These are phyloP conservation scores for Colletotrichum musicola DNA, from an alignment of 2,329 filamentous ascomycete species.

Conservation along the genomic window DNA sequence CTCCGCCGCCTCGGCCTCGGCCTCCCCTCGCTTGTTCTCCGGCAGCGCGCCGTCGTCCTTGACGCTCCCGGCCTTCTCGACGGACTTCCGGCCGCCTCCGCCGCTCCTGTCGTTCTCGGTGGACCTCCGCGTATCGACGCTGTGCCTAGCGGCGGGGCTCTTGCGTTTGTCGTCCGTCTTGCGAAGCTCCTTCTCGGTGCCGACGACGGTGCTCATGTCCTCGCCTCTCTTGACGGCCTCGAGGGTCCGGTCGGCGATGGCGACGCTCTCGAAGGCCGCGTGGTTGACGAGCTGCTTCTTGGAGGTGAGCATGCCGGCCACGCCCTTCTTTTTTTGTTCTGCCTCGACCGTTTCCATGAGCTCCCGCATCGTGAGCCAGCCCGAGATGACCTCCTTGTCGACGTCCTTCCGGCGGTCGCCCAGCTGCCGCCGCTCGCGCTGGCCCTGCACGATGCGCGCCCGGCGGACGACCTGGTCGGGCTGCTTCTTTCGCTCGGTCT, in stretches of 20 bases:
- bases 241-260: constrained; percentile 59
- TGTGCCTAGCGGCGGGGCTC: constrained; percentile 28
- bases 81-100: constrained; percentile 11
- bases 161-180: constrained; percentile 40
- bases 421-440: constrained; percentile 57
- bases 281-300: constrained; percentile 55
- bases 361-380: constrained; percentile 57
- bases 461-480: constrained; percentile 67
- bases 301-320: constrained; percentile 48
- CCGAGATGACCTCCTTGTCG: constrained; percentile 50
- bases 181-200: constrained; percentile 41
- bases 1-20: constrained; percentile 14
- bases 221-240: constrained; percentile 60
- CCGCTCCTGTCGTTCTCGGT: constrained; percentile 3
- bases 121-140: constrained; percentile 27
- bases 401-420: constrained; percentile 46
- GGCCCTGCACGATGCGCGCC: constrained; percentile 70
- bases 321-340: constrained; percentile 49
- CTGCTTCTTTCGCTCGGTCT: constrained; percentile 65
- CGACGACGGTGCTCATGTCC: constrained; percentile 50
- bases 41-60: constrained; percentile 13
- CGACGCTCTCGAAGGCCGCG: constrained; percentile 63
- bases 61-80: not conserved
- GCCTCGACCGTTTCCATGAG: constrained; percentile 54
- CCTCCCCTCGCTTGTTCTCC: constrained; percentile 28